phyloP scores from a whole-genome alignment of 306 rosid genomes.

The Astragalus glycyphyllos region DNA sequence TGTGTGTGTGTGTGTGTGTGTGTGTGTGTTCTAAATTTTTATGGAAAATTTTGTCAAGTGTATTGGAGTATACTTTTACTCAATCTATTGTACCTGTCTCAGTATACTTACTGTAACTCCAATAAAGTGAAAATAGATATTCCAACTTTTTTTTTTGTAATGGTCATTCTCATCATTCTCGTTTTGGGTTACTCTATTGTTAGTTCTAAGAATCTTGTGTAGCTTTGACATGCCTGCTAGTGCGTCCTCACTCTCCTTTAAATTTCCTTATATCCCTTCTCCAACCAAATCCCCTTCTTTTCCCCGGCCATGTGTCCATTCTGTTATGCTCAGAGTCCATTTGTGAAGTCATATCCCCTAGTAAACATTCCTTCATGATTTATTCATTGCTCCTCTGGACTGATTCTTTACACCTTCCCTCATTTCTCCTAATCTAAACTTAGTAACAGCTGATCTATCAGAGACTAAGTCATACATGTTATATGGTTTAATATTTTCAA shows the following conservation, averaged over 20 bases:
- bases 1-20: too few relatives aligned
- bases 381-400: not conserved
- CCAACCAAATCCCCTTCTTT: not conserved
- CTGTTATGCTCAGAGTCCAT: not conserved
- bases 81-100: too few relatives aligned
- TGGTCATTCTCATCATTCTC: not conserved
- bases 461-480: conserved; percentile 6
- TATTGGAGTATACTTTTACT: not conserved
- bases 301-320: not conserved
- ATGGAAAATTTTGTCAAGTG: conserved; percentile 16
- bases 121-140: conserved; percentile 6
- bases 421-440: conserved; percentile 9
- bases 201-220: conserved; percentile 14
- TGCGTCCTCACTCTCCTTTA: not conserved
- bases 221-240: not conserved
- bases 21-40: not conserved
- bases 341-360: not conserved
- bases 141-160: not conserved
- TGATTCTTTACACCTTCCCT: not conserved
- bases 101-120: too few relatives aligned
- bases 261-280: not conserved
- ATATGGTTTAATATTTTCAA: conserved; percentile 10
- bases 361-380: conserved; percentile 1
- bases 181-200: conserved; percentile 1
- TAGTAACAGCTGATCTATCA: not conserved